Percentiles rank a stretch among this genome's conserved stretches.
These are phyloP conservation scores for Leersia perrieri DNA, from an alignment of 176 grass and related monocot species.

Conservation along the genomic window DNA sequence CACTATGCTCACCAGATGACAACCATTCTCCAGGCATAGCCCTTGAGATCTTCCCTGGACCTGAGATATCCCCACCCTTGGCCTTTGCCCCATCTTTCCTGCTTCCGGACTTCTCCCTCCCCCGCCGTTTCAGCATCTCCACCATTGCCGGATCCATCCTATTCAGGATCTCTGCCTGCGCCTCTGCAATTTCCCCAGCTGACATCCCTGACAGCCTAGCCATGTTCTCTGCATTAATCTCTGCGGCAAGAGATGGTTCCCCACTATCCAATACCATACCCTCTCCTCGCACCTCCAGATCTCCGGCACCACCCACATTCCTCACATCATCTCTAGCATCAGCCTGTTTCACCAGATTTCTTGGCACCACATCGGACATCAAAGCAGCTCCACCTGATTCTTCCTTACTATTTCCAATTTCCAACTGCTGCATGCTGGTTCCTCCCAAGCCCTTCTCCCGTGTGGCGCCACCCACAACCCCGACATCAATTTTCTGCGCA, in stretches of 20 bases:
- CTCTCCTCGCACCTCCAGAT: conserved; percentile 3
- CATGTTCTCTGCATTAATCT: conserved; percentile 71
- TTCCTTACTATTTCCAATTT: not conserved
- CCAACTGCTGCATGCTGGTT: not conserved
- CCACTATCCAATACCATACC: conserved; percentile 28
- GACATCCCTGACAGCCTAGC: conserved; percentile 77
- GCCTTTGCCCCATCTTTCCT: conserved; percentile 22
- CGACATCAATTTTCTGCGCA: conserved; percentile 8
- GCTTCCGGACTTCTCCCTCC: conserved; percentile 43
- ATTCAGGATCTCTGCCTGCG: conserved; percentile 69
- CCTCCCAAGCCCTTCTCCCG: not conserved
- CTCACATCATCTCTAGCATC: not conserved
- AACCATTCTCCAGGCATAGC: conserved; percentile 41
- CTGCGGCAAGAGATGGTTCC: conserved; percentile 40
- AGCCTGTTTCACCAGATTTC: not conserved
- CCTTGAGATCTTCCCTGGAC: conserved; percentile 14
- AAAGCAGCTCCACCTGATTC: not conserved
- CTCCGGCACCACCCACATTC: not conserved
- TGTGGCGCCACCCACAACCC: not conserved
- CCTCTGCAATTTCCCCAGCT: conserved; percentile 74
- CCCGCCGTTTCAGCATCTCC: conserved; percentile 62
- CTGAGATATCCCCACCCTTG: conserved; percentile 16
- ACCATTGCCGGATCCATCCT: conserved; percentile 76
- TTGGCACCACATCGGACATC: conserved; percentile 1
- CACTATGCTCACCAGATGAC: conserved; percentile 30